Base-by-base conservation (phyloP, 2,329 filamentous ascomycete genomes). In the Penicillium sp. region DNA sequence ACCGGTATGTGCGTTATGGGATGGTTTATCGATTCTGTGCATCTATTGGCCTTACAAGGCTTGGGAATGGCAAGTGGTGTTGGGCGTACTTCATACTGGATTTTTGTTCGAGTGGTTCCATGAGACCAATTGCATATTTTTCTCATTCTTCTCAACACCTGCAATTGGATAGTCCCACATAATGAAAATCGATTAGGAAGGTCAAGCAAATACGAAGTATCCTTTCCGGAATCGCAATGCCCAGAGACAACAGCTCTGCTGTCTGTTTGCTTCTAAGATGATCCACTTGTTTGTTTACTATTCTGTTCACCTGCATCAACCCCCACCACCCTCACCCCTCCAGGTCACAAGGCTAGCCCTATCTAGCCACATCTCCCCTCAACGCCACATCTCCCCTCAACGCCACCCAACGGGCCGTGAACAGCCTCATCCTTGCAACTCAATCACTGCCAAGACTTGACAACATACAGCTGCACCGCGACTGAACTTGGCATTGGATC, bases 41-140 rank as follows among this genome's bases (percentile, higher is more conserved):
- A 59, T 59, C 45, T 46, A 31, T 49, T 38, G 38, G 46, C 22
- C 45, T 50, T 43, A 29, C 42, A 41, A 41, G 54, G 53, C 41
- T 53, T 50, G 36, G 59, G 59, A 53, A 59, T 60, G 41, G 44
- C 42, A 35, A 46, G 41, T 22, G 52, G 54, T 52, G 51, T 56
- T 55, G 38, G 42, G 55, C 31, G 46, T 53, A 46, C 46, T 42
- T 51, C 29, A 54, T 51, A 55, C 48, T 42, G 48, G 34, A 36
- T 28, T 29, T 50, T 14, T n/a, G n/a, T n/a, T n/a, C n/a, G 5
- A 38, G 12, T 27, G n/a, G 35, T 42, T 12, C 30, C 12, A 13
- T 33, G 43, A 36, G 40, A 52, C 29, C n/a, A 41, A 49, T 27
- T 52, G 45, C 45, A 54, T 52, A 49, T 45, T 31, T 31, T 29